phyloP scores from a whole-genome alignment of 2,329 filamentous ascomycete species.

The Calcarisporium arbuscula region DNA sequence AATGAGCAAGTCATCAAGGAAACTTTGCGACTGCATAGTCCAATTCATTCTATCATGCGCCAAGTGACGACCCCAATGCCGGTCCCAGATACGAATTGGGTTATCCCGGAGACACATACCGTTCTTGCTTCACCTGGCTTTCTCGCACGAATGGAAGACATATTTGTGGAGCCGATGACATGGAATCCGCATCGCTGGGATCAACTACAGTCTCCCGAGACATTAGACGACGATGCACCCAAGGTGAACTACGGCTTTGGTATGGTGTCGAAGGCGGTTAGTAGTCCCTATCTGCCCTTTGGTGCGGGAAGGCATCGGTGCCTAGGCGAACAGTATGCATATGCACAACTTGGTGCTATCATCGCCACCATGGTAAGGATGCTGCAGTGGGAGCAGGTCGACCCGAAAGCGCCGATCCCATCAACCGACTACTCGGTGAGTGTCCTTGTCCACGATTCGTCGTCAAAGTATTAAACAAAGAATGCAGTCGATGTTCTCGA shows the following conservation, averaged over 20 bases:
- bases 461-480: too few species aligned
- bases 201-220: conserved; percentile 48
- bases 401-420: too few species aligned
- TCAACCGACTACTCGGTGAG: conserved; percentile 64
- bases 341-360: conserved; percentile 85
- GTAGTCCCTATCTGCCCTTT: conserved; percentile 88
- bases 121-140: conserved; percentile 80
- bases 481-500: too few species aligned
- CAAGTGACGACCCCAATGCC: conserved; percentile 85
- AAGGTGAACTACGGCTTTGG: conserved; percentile 94
- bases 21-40: conserved; percentile 84
- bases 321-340: conserved; percentile 95
- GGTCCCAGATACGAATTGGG: conserved; percentile 74
- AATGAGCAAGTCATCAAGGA: conserved; percentile 85
- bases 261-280: conserved; percentile 82
- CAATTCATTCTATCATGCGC: conserved; percentile 92
- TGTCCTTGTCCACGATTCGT: conserved; percentile 60
- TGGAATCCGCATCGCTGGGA: conserved; percentile 96
- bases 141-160: conserved; percentile 62
- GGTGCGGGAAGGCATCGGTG: conserved; percentile 89
- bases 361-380: conserved; percentile 66
- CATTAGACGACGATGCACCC: conserved; percentile 50
- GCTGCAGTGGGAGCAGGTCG: conserved; percentile 73
- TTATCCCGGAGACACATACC: conserved; percentile 72
- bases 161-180: conserved; percentile 73